These are phyloP conservation scores for Paecilomyces sp. DNA, from an alignment of 2,329 filamentous ascomycete genomes.

Conservation along the genomic window DNA sequence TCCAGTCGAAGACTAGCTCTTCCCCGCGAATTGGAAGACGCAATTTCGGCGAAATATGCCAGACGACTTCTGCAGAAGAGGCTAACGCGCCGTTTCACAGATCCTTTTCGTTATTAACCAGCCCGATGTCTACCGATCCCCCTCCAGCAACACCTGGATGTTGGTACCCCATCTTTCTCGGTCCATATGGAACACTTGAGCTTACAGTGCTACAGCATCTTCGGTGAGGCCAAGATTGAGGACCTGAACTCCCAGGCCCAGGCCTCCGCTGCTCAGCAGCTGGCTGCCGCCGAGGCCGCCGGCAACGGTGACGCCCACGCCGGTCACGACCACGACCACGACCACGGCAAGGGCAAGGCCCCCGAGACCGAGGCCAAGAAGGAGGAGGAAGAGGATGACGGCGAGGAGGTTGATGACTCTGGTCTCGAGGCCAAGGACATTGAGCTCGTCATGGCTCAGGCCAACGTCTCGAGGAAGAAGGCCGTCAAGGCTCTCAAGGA, in stretches of 20 bases:
- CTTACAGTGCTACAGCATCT: slow-evolving; percentile 61
- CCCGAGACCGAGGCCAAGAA: slow-evolving; percentile 55
- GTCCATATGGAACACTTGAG: slow-evolving; percentile 2
- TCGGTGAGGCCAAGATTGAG: slow-evolving; percentile 99
- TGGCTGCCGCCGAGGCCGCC: slow-evolving; percentile 65
- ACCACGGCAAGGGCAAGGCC: slow-evolving; percentile 59
- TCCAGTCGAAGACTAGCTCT: not conserved
- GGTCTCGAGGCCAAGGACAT: slow-evolving; percentile 99
- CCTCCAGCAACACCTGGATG: slow-evolving; percentile 99
- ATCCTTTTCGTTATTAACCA: slow-evolving; percentile 99
- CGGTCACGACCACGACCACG: slow-evolving; percentile 50
- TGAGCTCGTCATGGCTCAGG: slow-evolving; percentile 97
- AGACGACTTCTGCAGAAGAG: not conserved
- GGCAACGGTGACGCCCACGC: slow-evolving; percentile 54
- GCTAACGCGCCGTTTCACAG: slow-evolving; percentile 40
- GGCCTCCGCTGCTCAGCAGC: slow-evolving; percentile 90
- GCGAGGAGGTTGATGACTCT: slow-evolving; percentile 88
- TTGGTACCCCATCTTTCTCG: slow-evolving; percentile 47
- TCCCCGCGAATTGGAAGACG: not conserved
- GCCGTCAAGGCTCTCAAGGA: slow-evolving; percentile 92
- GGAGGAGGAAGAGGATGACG: slow-evolving; percentile 83
- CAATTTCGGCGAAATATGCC: slow-evolving; percentile 6
- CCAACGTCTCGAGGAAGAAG: slow-evolving; percentile 94
- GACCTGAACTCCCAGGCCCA: slow-evolving; percentile 98
- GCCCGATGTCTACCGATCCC: slow-evolving; percentile 99